A percentile compares a stretch with the other conserved stretches of the same genome.
Evolutionary conservation across 2,329 filamentous ascomycete species (phyloP).

Genomic region (Rhytidhysteron rufulum): DNA sequence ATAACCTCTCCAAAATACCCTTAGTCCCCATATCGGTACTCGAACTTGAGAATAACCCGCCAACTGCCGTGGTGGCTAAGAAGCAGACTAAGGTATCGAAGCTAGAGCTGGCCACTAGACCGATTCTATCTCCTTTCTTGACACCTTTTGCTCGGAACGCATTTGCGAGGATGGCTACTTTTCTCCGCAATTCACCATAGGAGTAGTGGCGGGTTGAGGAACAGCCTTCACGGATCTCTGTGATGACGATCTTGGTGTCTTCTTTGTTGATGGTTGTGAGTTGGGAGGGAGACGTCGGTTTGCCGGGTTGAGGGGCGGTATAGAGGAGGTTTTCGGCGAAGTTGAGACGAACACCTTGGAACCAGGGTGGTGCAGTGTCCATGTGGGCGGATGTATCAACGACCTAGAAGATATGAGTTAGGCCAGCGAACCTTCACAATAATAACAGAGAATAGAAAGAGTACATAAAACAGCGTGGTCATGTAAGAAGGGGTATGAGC

Average conservation of each 20-base stretch:
- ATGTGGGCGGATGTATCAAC: slow-evolving; percentile 70
- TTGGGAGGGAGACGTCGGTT: slow-evolving; percentile 40
- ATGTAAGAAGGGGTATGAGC: not conserved
- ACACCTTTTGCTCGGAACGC: slow-evolving; percentile 67
- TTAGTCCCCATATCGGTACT: slow-evolving; percentile 82
- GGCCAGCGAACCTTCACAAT: not conserved
- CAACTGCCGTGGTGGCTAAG: slow-evolving; percentile 65
- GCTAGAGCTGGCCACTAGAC: slow-evolving; percentile 71
- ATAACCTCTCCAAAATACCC: slow-evolving; percentile 69
- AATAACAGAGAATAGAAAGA: not conserved
- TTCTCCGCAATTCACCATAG: slow-evolving; percentile 62
- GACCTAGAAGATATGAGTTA: slow-evolving; percentile 31
- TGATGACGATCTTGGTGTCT: slow-evolving; percentile 66
- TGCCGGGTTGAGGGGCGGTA: slow-evolving; percentile 44
- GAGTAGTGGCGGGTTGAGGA: slow-evolving; percentile 52
- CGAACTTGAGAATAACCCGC: slow-evolving; percentile 70
- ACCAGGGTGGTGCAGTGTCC: slow-evolving; percentile 71
- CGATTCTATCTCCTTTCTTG: slow-evolving; percentile 67
- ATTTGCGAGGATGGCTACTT: slow-evolving; percentile 58
- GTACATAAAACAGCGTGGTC: not conserved
- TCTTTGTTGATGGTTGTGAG: slow-evolving; percentile 61
- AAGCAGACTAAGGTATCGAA: slow-evolving; percentile 71
- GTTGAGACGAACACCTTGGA: slow-evolving; percentile 68
- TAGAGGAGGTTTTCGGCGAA: slow-evolving; percentile 79
- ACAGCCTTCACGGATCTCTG: slow-evolving; percentile 67